Evolutionary conservation across 257 asterid genomes (phyloP).

Genomic region (Solanum sejunctum): DNA sequence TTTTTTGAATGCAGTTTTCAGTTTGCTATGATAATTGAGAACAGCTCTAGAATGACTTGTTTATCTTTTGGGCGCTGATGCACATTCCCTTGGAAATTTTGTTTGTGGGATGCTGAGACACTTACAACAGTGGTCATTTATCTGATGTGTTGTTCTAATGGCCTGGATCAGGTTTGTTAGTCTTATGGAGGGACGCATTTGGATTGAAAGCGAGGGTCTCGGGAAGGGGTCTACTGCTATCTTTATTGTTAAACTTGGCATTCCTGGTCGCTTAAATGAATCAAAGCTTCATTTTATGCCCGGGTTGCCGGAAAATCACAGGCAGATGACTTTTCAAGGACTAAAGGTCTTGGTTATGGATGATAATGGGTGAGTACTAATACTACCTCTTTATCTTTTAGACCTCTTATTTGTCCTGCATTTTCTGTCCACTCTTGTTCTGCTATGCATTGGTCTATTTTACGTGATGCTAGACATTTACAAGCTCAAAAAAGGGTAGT

Average conservation of each 20-base stretch:
- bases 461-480: background rate
- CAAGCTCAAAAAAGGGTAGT: background rate
- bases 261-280: conserved; percentile 50
- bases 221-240: conserved; percentile 82
- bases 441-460: background rate
- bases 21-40: background rate
- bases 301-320: conserved; percentile 42
- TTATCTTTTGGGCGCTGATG: background rate
- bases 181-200: conserved; percentile 93
- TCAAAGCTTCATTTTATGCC: conserved; percentile 31
- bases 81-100: background rate
- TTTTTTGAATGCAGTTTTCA: background rate
- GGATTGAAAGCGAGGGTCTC: conserved; percentile 91
- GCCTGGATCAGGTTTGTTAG: conserved; percentile 57
- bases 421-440: background rate
- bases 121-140: background rate
- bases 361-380: conserved; percentile 55
- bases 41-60: background rate
- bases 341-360: conserved; percentile 83
- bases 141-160: background rate
- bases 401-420: background rate
- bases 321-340: conserved; percentile 44
- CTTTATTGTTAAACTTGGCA: conserved; percentile 73
- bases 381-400: background rate
- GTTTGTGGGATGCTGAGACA: background rate